Base-by-base conservation (phyloP, 1,284 basidiomycete species). In the Ustilago xerochloae region DNA sequence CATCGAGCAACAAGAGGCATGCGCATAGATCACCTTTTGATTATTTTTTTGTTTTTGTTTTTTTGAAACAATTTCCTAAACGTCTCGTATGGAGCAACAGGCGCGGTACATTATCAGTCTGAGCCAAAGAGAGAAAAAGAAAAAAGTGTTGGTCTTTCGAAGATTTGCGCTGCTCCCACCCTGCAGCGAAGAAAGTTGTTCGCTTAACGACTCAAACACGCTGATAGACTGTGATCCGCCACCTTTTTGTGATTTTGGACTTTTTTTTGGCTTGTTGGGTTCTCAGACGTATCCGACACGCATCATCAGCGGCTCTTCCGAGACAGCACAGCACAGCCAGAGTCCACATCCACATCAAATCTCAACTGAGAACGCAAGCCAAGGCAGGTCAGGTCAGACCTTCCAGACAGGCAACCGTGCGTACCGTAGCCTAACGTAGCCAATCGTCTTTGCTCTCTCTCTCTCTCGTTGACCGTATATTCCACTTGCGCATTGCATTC, bases 131-230 rank as follows among this genome's bases (percentile, higher is more conserved):
- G 26, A 22, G 26, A 38, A 46, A 35, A 24, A 18, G 22, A 36
- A 56, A 49, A 43, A 58, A 45, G 57, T 60, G 49, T 60, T 60
- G 57, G 57, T 52, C 49, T 38, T 35, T 38, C n/a, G n/a, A n/a
- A n/a, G 41, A 10, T 9, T 5, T 43, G 6, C 13, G 38, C 9
- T 8, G 18, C 18, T 41, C 38, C 16, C 38, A 24, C 6, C 26
- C 36, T 52, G 50, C 35, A 52, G 26, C 28, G 50, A 52, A 52
- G 50, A 46, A 55, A 55, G 41, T 29, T 15, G 39, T 22, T 55
- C 41, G 53, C 43, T 35, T 55, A 26, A 5, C 29, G 12, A 36
- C 9, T n/a, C 32, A 32, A 30, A 41, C 29, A 16, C 30, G 41
- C 18, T 22, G 28, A 18, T 9, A 41, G 9, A 41, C 41, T n/a